Evolutionary conservation across 768 basidiomycete species (phyloP).

Genomic region (Sporobolomyces pararoseus): DNA sequence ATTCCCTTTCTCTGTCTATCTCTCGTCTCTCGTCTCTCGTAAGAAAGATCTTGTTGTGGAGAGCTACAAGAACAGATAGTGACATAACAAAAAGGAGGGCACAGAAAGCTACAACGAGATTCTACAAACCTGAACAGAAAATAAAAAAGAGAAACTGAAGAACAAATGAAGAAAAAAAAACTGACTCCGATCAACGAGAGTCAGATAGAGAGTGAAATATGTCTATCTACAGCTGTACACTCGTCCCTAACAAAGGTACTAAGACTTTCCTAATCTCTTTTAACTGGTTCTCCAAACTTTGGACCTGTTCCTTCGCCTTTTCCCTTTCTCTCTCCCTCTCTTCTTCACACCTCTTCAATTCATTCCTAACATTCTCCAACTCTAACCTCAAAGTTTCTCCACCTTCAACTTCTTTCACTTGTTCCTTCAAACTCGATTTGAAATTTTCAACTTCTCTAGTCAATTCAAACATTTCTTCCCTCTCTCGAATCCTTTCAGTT

Average conservation of each 20-base stretch:
- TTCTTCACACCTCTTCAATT: slow-evolving; percentile 37
- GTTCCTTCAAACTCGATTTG: slow-evolving; percentile 15
- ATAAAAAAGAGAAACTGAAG: neutral
- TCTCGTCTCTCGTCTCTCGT: neutral
- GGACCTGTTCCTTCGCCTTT: slow-evolving; percentile 28
- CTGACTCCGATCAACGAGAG: neutral
- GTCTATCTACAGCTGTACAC: neutral
- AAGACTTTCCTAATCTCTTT: slow-evolving; percentile 24
- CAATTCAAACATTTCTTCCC: slow-evolving; percentile 34
- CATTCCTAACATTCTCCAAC: slow-evolving; percentile 21
- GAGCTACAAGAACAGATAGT: too few relatives aligned
- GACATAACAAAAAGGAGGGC: too few relatives aligned
- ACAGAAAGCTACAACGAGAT: neutral
- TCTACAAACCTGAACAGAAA: neutral
- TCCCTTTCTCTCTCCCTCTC: slow-evolving; percentile 25
- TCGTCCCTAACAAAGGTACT: slow-evolving; percentile 1
- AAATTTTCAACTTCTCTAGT: slow-evolving; percentile 30
- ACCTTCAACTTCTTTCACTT: slow-evolving; percentile 19
- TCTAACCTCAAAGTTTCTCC: slow-evolving; percentile 8
- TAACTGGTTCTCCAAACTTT: slow-evolving; percentile 29
- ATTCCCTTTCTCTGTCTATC: neutral
- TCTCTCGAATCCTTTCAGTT: slow-evolving; percentile 18
- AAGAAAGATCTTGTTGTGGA: neutral
- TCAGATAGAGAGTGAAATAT: neutral
- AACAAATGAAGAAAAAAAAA: neutral